Evolutionary conservation across 768 basidiomycete genomes (phyloP), one percentile per base, ranked within the genome.

Genomic region (Neoboletus brunneissimus): DNA sequence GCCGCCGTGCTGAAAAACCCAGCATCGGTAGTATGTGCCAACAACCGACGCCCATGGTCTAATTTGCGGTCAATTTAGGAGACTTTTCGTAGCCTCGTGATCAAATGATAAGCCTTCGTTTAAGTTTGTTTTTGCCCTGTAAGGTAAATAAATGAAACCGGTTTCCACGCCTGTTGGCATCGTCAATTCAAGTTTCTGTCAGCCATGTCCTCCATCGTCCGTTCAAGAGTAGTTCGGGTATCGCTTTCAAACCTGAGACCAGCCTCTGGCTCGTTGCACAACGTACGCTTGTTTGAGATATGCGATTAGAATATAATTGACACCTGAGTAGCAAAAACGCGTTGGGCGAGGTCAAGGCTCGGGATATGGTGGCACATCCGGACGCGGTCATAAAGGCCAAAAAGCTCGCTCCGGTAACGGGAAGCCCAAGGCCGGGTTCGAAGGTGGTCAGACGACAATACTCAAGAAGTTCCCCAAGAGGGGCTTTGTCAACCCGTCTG

Each of bases 381-480:
- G 93, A 61, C 82, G 93, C 53, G 97, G 97, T 74, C 83, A 91
- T 72, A 99, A 99, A 65, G 97, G 97, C 63, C 94, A 96, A 73
- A 95, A 94, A 57, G 88, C 97, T 37, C 85, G 96, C 59, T 85
- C 92, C 5, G 95, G 95, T 2, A 85, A 88, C 56, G 91, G 93
- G 5, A 89, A 92, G 63, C 86, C 83, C 31, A 83, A 81, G 63
- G 79, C 84, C 27, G 87, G 91, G 7, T 99, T 98, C 60, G 97
- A 98, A 73, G 97, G 97, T 68, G 97, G 97, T 59, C 96, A 98
- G 72, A 98, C 96, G 5, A 91, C 96, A 15, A 85, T 98, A 52
- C 88, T 90, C 6, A 87, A 92, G 60, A 77, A 86, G 43, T 90
- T 95, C 67, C 97, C 97, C 6, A 99, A 99, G 77, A 82, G 85